These are phyloP conservation scores for Alternaria angustiovoidea DNA, from an alignment of 2,329 filamentous ascomycete species.

Conservation along the genomic window DNA sequence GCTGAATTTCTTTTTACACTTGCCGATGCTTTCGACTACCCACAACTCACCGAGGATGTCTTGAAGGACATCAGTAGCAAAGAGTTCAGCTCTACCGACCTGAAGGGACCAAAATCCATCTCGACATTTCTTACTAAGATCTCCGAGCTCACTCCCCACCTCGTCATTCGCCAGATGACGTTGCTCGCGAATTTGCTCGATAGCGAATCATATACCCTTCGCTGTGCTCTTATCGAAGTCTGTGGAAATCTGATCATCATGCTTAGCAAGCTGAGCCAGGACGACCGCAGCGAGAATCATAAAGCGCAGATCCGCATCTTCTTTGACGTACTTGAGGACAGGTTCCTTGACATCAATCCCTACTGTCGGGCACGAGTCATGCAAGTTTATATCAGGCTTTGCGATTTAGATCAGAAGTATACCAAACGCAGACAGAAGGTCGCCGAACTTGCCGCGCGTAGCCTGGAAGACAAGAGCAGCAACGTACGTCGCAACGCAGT, in stretches of 20 bases:
- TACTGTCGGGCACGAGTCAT: constrained; percentile 92
- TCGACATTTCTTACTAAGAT: constrained; percentile 93
- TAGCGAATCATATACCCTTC: constrained; percentile 94
- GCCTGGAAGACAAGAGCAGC: constrained; percentile 96
- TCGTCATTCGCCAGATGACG: constrained; percentile 98
- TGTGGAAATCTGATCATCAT: constrained; percentile 94
- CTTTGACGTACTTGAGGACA: constrained; percentile 94
- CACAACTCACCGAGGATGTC: constrained; percentile 92
- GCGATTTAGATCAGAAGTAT: constrained; percentile 89
- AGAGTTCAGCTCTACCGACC: constrained; percentile 97
- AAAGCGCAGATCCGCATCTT: constrained; percentile 96
- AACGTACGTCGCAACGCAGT: constrained; percentile 96
- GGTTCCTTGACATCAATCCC: constrained; percentile 95
- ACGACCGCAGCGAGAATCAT: constrained; percentile 86
- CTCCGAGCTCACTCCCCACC: constrained; percentile 86
- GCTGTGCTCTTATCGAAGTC: constrained; percentile 94
- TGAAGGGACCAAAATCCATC: constrained; percentile 93
- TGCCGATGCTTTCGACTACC: constrained; percentile 96
- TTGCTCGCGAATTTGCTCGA: constrained; percentile 93
- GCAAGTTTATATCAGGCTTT: constrained; percentile 91
- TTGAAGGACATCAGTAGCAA: constrained; percentile 94
- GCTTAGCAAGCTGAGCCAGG: constrained; percentile 81
- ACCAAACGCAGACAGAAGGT: constrained; percentile 89
- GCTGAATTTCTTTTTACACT: constrained; percentile 97
- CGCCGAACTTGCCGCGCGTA: constrained; percentile 85